Percentiles rank a stretch among this genome's conserved stretches.
Evolutionary conservation across 805 yeast species (phyloP).

Genomic region (Komagataella ulmi): DNA sequence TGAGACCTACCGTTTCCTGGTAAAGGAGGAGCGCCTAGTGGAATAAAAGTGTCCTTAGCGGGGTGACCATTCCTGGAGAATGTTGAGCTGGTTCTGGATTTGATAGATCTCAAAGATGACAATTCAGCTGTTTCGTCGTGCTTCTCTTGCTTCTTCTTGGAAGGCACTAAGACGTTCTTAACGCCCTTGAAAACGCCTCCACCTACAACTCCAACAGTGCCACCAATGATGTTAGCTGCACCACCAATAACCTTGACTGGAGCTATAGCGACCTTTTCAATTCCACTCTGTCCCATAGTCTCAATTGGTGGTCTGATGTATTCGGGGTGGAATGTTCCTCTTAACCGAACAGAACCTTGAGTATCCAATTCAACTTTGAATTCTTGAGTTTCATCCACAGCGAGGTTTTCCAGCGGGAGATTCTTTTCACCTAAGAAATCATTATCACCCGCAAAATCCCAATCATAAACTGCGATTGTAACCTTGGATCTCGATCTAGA

Average conservation of each 20-base stretch:
- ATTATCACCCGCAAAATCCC: constrained; percentile 69
- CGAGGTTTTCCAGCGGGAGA: constrained; percentile 35
- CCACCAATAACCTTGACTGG: constrained; percentile 36
- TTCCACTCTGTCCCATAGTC: constrained; percentile 21
- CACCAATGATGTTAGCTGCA: constrained; percentile 30
- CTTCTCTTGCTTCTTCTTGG: constrained; percentile 1
- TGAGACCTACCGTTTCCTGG: background rate
- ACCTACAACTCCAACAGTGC: constrained; percentile 26
- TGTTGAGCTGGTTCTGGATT: background rate
- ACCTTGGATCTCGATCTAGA: constrained; percentile 47
- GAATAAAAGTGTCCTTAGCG: background rate
- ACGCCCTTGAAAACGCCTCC: constrained; percentile 27
- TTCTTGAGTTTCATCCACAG: constrained; percentile 25
- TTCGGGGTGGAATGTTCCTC: constrained; percentile 46
- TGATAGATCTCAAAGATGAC: constrained; percentile 1
- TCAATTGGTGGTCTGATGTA: constrained; percentile 51
- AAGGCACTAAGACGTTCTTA: constrained; percentile 27
- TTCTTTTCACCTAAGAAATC: constrained; percentile 41
- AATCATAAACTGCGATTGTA: constrained; percentile 43
- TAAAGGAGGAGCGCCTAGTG: constrained; percentile 1
- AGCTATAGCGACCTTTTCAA: constrained; percentile 26
- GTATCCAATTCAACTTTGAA: constrained; percentile 41
- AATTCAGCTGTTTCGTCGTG: background rate
- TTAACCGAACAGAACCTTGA: constrained; percentile 47
- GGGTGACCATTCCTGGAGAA: background rate